These are phyloP conservation scores for Termitomyces sp. DNA, from an alignment of 768 basidiomycete genomes.

Conservation along the genomic window DNA sequence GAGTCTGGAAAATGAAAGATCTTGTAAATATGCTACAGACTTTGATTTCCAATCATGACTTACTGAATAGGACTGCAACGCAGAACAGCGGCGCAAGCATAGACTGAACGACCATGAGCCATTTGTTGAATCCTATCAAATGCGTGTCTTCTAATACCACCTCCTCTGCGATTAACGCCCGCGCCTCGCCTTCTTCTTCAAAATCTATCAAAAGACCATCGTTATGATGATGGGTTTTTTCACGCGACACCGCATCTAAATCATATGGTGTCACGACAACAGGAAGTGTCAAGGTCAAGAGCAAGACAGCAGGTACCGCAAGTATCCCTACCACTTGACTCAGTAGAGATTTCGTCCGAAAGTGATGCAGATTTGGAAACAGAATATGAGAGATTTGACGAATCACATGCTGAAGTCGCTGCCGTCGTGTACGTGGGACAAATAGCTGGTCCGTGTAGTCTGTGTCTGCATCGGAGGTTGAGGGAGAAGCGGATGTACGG, in stretches of 20 bases:
- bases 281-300: conserved; percentile 83
- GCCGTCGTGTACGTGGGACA: conserved; percentile 33
- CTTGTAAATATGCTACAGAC: neutral
- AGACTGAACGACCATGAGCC: conserved; percentile 83
- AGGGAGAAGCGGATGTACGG: conserved; percentile 49
- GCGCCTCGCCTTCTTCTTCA: conserved; percentile 70
- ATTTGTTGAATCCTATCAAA: conserved; percentile 66
- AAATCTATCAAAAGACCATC: conserved; percentile 57
- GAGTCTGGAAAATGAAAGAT: conserved; percentile 30
- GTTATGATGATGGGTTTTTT: conserved; percentile 30
- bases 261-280: conserved; percentile 71
- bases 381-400: conserved; percentile 51
- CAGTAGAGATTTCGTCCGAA: conserved; percentile 61
- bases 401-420: conserved; percentile 32
- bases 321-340: conserved; percentile 73
- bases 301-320: conserved; percentile 82
- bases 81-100: conserved; percentile 77
- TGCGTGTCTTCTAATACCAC: conserved; percentile 67
- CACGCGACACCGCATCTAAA: conserved; percentile 22
- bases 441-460: conserved; percentile 35
- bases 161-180: conserved; percentile 67
- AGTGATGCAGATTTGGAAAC: conserved; percentile 81
- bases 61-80: conserved; percentile 71
- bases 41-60: conserved; percentile 20
- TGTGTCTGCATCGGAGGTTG: conserved; percentile 29